Evolutionary conservation across 2,329 filamentous ascomycete genomes (phyloP).

Genomic region (Escovopsis weberi): DNA sequence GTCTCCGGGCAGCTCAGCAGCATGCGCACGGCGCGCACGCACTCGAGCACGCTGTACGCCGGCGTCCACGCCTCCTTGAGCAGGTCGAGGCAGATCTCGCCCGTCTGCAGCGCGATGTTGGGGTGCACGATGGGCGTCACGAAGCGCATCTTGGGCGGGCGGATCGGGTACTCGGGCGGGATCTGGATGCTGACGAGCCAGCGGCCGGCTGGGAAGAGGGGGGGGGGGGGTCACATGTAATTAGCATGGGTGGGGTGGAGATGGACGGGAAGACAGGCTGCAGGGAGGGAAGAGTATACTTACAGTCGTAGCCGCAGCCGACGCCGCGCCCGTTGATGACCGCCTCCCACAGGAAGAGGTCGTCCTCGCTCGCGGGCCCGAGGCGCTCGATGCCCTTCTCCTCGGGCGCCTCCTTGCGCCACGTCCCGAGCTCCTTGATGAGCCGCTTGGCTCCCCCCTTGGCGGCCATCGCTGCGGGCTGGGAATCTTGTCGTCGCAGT

Average conservation of each 20-base stretch:
- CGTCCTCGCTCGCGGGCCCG: slow-evolving; percentile 37
- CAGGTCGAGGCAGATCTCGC: slow-evolving; percentile 89
- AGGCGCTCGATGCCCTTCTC: slow-evolving; percentile 45
- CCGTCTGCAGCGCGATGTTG: slow-evolving; percentile 55
- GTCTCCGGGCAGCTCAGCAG: slow-evolving; percentile 49
- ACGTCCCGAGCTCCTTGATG: slow-evolving; percentile 41
- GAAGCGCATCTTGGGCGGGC: slow-evolving; percentile 67
- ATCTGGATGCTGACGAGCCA: slow-evolving; percentile 73
- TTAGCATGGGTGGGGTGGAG: not conserved
- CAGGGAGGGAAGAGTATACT: slow-evolving; percentile 7
- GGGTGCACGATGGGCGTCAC: slow-evolving; percentile 74
- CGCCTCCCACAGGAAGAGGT: slow-evolving; percentile 43
- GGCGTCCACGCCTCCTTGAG: slow-evolving; percentile 70
- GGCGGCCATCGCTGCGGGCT: slow-evolving; percentile 14
- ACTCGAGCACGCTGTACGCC: slow-evolving; percentile 65
- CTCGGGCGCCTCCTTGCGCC: slow-evolving; percentile 31
- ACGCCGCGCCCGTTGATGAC: slow-evolving; percentile 45
- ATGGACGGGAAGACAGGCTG: not conserved
- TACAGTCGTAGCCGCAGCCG: slow-evolving; percentile 42
- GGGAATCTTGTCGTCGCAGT: not conserved
- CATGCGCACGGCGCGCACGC: slow-evolving; percentile 57
- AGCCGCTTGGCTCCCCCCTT: slow-evolving; percentile 41
- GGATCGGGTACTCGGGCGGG: slow-evolving; percentile 63
- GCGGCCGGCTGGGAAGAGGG: slow-evolving; percentile 40
- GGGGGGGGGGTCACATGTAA: not conserved